These are phyloP conservation scores for Phytopythium chamaehyphon DNA, from an alignment of 352 stramenopile species.

Conservation along the genomic window DNA sequence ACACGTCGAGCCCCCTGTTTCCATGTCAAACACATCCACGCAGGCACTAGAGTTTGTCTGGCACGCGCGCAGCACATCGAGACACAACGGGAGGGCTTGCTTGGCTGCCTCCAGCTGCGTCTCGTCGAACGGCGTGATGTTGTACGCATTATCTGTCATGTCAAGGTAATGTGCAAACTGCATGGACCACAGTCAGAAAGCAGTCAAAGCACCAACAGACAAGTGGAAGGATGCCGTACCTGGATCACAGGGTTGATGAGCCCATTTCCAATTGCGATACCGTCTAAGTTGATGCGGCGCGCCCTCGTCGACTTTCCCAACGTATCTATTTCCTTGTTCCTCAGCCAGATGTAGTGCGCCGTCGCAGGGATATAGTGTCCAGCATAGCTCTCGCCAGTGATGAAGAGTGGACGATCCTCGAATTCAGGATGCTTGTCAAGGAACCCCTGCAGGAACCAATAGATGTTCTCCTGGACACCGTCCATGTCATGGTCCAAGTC, in stretches of 20 bases:
- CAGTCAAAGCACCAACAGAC: background rate
- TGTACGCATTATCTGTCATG: constrained; percentile 52
- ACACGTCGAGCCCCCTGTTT: constrained; percentile 13
- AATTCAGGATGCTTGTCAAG: constrained; percentile 48
- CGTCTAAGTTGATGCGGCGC: constrained; percentile 36
- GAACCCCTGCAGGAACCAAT: constrained; percentile 53
- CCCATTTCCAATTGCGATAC: constrained; percentile 53
- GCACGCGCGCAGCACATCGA: constrained; percentile 20
- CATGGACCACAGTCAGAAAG: background rate
- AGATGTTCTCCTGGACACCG: constrained; percentile 39
- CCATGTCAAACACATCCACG: constrained; percentile 13
- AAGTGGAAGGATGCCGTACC: constrained; percentile 3
- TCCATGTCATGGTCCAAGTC: constrained; percentile 23
- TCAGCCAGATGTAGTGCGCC: constrained; percentile 40
- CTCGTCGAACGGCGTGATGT: constrained; percentile 31
- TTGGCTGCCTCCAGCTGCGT: constrained; percentile 21
- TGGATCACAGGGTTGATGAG: constrained; percentile 40
- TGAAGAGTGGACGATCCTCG: constrained; percentile 34
- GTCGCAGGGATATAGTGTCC: constrained; percentile 52
- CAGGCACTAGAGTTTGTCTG: constrained; percentile 18
- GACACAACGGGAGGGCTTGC: constrained; percentile 17
- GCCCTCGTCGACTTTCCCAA: too few relatives aligned
- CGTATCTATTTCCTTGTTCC: constrained; percentile 13
- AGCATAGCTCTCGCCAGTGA: constrained; percentile 52
- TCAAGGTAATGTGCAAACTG: constrained; percentile 34